phyloP scores from a whole-genome alignment of 441 rosid species.

The Sinapis alba region DNA sequence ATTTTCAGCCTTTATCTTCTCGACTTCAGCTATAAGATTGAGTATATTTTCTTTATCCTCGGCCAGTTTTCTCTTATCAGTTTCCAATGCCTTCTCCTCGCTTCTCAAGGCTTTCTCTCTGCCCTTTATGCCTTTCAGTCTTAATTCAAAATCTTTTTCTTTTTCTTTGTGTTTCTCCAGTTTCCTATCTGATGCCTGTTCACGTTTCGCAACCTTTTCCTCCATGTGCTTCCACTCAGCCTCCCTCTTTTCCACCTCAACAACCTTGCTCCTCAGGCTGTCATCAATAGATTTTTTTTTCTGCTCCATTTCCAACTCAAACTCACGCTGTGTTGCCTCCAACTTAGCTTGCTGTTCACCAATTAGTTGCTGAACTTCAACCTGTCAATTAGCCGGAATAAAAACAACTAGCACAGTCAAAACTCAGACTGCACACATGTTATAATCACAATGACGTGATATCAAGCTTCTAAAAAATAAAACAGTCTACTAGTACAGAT shows the following conservation, averaged over 20 bases:
- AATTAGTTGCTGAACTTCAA: slow-evolving; percentile 70
- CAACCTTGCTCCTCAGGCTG: slow-evolving; percentile 65
- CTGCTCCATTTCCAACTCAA: slow-evolving; percentile 77
- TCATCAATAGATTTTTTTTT: slow-evolving; percentile 77
- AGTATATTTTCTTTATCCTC: slow-evolving; percentile 62
- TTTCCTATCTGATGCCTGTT: slow-evolving; percentile 72
- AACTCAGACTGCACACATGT: slow-evolving; percentile 13
- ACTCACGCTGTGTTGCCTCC: slow-evolving; percentile 69
- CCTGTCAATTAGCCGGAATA: slow-evolving; percentile 47
- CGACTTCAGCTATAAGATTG: slow-evolving; percentile 63
- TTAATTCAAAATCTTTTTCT: slow-evolving; percentile 66
- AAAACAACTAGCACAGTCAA: slow-evolving; percentile 28
- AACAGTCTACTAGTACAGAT: neutral
- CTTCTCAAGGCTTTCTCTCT: slow-evolving; percentile 65
- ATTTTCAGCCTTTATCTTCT: slow-evolving; percentile 63
- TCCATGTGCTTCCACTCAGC: slow-evolving; percentile 80
- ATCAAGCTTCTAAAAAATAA: neutral
- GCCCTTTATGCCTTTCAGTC: slow-evolving; percentile 63
- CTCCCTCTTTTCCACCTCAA: slow-evolving; percentile 79
- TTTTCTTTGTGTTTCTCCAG: slow-evolving; percentile 75
- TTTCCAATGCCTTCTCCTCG: slow-evolving; percentile 73
- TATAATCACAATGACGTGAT: neutral
- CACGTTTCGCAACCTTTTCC: slow-evolving; percentile 78
- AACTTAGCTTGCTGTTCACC: slow-evolving; percentile 75
- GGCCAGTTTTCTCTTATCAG: slow-evolving; percentile 51